Evolutionary conservation across 495 filamentous ascomycete species (phyloP), one percentile per base, ranked within the genome.

Genomic region (Aspergillus coremiiformis): DNA sequence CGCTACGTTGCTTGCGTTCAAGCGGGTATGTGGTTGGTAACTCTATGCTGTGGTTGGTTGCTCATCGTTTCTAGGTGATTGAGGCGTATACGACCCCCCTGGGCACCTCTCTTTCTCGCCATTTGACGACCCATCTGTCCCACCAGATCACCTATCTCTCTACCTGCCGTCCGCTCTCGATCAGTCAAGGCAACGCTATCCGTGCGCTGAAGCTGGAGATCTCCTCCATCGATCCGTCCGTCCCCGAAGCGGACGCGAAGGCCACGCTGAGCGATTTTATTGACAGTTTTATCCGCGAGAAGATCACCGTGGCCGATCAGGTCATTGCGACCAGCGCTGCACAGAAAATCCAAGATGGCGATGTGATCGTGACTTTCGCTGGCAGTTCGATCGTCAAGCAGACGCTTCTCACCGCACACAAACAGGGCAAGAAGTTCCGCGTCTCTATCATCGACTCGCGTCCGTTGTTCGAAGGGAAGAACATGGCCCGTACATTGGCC

Each of bases 121-220:
- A 98, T 72, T 81, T 98, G 57, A 91, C 89, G 22, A 84, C 86
- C n/a, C 89, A 96, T 59, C 78, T 98, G 51, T 93, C 89, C 51
- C 87, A 90, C 51, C 93, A 98, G 70, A 95, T 98, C 55, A 89
- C 90, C 53, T 95, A 92, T 62, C 83, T 98, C 24, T 87, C 85
- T 39, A 89, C 90, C 51, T 96, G 90, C 62, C 85, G 93, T 5
- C 90, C 93, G 10, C 86, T 97, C 68, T 91, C 87, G 45, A 89
- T 93, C 65, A 86, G 86, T 37, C 92, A 95, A 82, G 91, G 94
- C 50, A 97, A 96, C 68, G 89, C 90, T 17, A 96, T 98, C 65
- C 81, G 94, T 32, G 89, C 90, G 71, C 77, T 98, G 17, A 98
- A 98, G 71, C 77, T 93, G 24, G 79, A 85, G 61, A 90, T 98